Conservation (phyloP, 164 flowering plant species). For the Santalum album region DNA sequence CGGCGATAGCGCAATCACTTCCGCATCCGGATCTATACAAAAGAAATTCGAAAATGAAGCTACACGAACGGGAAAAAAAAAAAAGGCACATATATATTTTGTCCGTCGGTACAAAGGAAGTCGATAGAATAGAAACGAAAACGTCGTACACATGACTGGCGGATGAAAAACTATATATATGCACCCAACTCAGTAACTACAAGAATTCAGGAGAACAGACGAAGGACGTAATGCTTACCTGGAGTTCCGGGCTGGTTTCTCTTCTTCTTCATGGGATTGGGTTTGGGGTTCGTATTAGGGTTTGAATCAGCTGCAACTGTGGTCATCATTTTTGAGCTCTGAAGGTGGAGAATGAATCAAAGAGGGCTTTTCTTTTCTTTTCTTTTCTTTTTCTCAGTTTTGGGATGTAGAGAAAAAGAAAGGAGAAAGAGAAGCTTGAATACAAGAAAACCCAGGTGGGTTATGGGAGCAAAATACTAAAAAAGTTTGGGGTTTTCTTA, state of each 20-base stretch:
- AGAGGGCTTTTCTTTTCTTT: too few relatives aligned
- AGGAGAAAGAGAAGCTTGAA: not conserved
- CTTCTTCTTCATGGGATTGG: not conserved
- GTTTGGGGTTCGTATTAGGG: not conserved
- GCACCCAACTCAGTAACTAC: not conserved
- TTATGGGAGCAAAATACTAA: not conserved
- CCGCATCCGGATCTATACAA: slow-evolving; percentile 1
- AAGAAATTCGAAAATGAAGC: not conserved
- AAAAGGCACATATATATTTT: too few relatives aligned
- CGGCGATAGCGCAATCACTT: slow-evolving; percentile 1
- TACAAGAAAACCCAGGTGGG: not conserved
- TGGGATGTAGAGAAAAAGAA: not conserved
- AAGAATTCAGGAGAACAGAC: not conserved
- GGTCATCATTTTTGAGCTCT: not conserved
- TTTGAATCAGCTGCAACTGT: not conserved
- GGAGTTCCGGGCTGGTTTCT: slow-evolving; percentile 2
- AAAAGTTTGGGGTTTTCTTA: not conserved
- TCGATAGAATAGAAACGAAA: too few relatives aligned
- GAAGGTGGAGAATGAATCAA: not conserved
- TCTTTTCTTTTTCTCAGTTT: not conserved
- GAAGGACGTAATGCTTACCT: not conserved
- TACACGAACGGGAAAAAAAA: not conserved
- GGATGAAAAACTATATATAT: not conserved
- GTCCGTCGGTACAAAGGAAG: too few relatives aligned
- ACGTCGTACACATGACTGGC: too few relatives aligned